Evolutionary conservation across 1,284 basidiomycete genomes (phyloP), one percentile per base, ranked within the genome.

Genomic region (Fereydounia khargensis): DNA sequence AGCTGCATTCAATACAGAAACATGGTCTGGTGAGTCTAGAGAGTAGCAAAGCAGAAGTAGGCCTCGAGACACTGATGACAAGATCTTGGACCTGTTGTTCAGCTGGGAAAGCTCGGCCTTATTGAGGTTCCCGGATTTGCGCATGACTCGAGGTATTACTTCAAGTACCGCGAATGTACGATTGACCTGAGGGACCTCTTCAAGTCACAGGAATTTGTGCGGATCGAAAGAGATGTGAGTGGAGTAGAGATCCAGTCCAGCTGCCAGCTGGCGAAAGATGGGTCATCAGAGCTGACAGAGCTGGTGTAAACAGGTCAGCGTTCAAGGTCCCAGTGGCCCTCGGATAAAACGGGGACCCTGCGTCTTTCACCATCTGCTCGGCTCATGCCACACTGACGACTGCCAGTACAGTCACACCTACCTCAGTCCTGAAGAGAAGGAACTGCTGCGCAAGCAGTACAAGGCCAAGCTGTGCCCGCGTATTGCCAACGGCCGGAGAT

Each of bases 121-220:
- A 30, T 61, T 21, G 48, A 49, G 38, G 46, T 56, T 27, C 58
- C 58, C 0, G 53, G 58, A 2, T 49, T 30, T 20, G 58, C 58
- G 3, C 42, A 38, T 18, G 22, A 51, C 7, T 52, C 48, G 33
- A 41, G 36, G 1, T 25, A 14, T 9, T 61, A 61, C 35, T 14
- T 6, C 11, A 22, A 35, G 6, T 55, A 49, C n/a, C 40, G 33
- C 17, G 46, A 56, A 38, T 42, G 43, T 20, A 50, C 52, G 3
- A 39, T 61, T 18, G 39, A 56, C 37, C 43, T 61, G 30, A 53
- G 56, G 22, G 51, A 61, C 23, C 39, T 61, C 28, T 61, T 61
- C 47, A 43, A 37, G 40, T 33, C 21, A 18, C 2, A 45, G 3
- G 13, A 21, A 19, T 5, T 22, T 1, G 10, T 19, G 4, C 21